Evolutionary conservation across 2,329 filamentous ascomycete genomes (phyloP), one percentile per base, ranked within the genome.

Genomic region (Stagonosporopsis tanaceti): DNA sequence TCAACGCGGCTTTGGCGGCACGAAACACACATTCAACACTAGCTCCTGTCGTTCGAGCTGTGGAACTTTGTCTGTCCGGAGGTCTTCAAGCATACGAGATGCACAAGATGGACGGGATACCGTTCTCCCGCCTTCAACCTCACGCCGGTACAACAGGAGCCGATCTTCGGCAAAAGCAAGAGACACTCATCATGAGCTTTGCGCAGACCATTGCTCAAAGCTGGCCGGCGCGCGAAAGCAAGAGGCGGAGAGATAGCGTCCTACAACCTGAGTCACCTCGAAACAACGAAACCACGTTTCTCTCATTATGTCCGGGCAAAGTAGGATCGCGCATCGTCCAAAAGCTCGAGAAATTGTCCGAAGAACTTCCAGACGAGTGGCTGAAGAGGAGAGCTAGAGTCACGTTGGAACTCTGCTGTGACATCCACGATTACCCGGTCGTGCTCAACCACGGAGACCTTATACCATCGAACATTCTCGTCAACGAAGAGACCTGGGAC

Each of bases 361-460:
- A 25, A 11, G 42, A 68, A 3, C 63, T 77, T 2, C 74, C 76
- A 0, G 60, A 67, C 25, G 5, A 41, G 2, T 27, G 20, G n/a
- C 52, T 76, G 0, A 56, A 70, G 30, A 7, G 22, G 15, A 58
- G 47, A 51, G 73, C 74, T 7, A 27, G 27, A 24, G 7, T 37
- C 7, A 59, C 56, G 6, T 40, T 74, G 28, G 6, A 44, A 0
- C 8, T 74, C 1, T 50, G 87, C 77, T 50, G 87, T 77, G 52
- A 89, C 81, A 41, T 86, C 77, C 28, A 46, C 0, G 28, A 65
- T 5, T 72, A 86, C 4, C 84, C 85, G 0, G 83, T 85, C 75
- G 80, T 82, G 4, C 69, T 89, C 11, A 87, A 81, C 6, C 87
- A 89, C 51, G 87, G 87, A 0, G 87, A 89, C 63, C 72, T 89